Evolutionary conservation across 1,139 yeast species (phyloP), one percentile per base, ranked within the genome.

Genomic region (Magnusiomyces tetraspermus): DNA sequence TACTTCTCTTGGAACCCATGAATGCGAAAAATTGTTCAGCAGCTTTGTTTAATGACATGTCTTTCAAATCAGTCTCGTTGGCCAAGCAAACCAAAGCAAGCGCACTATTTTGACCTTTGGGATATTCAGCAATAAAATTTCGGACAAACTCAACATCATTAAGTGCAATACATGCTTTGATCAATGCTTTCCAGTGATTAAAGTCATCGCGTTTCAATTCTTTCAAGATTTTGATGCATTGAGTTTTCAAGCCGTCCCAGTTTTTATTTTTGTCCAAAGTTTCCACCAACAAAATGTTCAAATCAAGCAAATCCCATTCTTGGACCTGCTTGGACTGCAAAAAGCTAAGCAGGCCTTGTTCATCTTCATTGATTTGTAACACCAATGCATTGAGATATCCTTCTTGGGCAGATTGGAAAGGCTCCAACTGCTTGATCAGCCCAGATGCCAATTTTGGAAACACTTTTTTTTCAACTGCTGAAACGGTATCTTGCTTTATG

Each of bases 361-460:
- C 67, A 0, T 63, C 66, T 30, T 59, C 70, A 51, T 67, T 68
- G 22, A 71, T 59, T 30, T 68, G 61, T 50, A 79, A 63, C 6
- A 84, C 70, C 54, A 74, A 67, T 0, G 77, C 79, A 51, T 75
- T 71, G 0, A 85, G 76, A 58, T 66, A 85, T 2, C 76, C 68
- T 56, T 85, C 89, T 58, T 84, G 89, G 13, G 83, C 76, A 24
- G 69, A 71, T 38, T 64, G 60, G 42, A 71, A 64, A 1, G 85
- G 82, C 38, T 68, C 66, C 23, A 73, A 61, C 19, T 68, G 65
- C 37, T 78, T 81, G 15, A 82, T 63, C 56, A 82, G 61, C 57
- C 80, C 76, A 51, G 71, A 60, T 0, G 86, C 92, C 47, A 86
- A 70, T 55, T 73, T 71, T 2, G 82, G 79, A 58, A 76, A 80